A percentile compares a stretch with the other conserved stretches of the same genome.
Evolutionary conservation across 495 filamentous ascomycete genomes (phyloP).

Genomic region (Neurospora sp.): DNA sequence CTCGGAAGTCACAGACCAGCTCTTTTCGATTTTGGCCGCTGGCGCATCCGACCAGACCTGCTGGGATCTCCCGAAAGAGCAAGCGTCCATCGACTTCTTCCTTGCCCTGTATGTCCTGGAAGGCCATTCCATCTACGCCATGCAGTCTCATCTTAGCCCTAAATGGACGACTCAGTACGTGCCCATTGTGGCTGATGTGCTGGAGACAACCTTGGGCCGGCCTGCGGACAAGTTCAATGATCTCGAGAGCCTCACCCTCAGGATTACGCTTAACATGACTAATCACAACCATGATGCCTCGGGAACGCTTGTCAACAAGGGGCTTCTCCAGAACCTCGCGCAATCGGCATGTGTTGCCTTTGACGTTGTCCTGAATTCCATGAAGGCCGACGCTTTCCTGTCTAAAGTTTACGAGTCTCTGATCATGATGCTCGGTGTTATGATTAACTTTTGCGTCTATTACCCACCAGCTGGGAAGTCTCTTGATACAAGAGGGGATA

Average conservation of each 20-base stretch:
- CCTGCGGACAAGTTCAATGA: constrained; percentile 22
- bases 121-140: constrained; percentile 31
- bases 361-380: constrained; percentile 32
- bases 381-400: constrained; percentile 26
- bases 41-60: constrained; percentile 18
- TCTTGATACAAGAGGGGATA: constrained; percentile 22
- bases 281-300: constrained; percentile 68
- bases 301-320: constrained; percentile 49
- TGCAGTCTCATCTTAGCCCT: constrained; percentile 22
- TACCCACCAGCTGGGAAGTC: constrained; percentile 42
- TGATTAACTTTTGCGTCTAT: constrained; percentile 85
- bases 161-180: constrained; percentile 32
- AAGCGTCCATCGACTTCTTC: constrained; percentile 28
- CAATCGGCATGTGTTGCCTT: constrained; percentile 29
- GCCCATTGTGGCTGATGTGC: constrained; percentile 28
- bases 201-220: constrained; percentile 24
- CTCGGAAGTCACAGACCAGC: constrained; percentile 33
- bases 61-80: constrained; percentile 25
- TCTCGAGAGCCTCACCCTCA: constrained; percentile 40
- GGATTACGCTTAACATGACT: constrained; percentile 76
- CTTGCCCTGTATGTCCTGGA: constrained; percentile 32
- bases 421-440: constrained; percentile 68
- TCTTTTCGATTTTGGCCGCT: constrained; percentile 41
- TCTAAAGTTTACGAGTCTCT: constrained; percentile 52
- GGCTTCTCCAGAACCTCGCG: constrained; percentile 48